Percentiles rank a stretch among this genome's conserved stretches.
Conservation (phyloP, 2,329 filamentous ascomycete genomes). For the Xylariaceae sp. region DNA sequence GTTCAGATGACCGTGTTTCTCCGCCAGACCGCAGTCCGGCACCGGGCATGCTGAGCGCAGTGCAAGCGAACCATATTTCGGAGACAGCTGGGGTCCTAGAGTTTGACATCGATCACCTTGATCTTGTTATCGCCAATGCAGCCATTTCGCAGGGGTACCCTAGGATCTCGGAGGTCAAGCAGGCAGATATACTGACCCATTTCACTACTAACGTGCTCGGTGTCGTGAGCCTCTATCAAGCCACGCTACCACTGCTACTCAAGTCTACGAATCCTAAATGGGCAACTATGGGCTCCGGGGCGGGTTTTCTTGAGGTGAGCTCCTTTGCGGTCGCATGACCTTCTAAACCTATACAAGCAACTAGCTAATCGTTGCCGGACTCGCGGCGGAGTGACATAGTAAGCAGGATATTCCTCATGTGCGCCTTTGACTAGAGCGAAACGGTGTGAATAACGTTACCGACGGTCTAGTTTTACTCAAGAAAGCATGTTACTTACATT, state of each 20-base stretch:
- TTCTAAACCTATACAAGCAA: no score
- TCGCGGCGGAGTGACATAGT: no score
- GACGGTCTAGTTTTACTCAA: no score
- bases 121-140: conserved; percentile 57
- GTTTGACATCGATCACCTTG: conserved; percentile 44
- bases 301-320: conserved; percentile 21
- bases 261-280: conserved; percentile 40
- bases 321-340: neutral
- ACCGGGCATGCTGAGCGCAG: no score
- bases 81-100: no score
- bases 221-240: conserved; percentile 48
- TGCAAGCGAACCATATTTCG: no score
- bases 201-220: conserved; percentile 48
- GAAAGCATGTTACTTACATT: no score
- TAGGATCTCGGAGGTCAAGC: conserved; percentile 36
- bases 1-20: no score
- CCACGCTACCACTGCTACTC: conserved; percentile 43
- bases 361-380: neutral
- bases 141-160: conserved; percentile 43
- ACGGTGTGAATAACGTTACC: no score
- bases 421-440: no score
- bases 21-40: no score
- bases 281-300: conserved; percentile 41
- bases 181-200: conserved; percentile 42
- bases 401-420: neutral